phyloP scores from a whole-genome alignment of 1,284 basidiomycete genomes.

The Sporisorium exsertum region DNA sequence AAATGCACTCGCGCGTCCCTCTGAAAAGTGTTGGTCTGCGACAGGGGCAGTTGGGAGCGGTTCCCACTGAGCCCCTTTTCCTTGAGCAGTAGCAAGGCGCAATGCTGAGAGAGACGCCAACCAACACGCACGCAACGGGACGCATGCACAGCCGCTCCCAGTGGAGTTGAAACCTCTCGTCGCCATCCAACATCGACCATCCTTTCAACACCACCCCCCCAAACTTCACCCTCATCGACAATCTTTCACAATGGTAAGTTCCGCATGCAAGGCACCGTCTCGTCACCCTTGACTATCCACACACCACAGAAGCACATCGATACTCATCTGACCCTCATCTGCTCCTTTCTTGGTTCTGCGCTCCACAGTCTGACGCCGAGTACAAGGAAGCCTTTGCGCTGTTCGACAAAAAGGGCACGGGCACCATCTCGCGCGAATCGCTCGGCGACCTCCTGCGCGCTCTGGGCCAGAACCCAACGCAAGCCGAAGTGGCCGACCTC shows the following conservation, averaged over 20 bases:
- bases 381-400: conserved; percentile 93
- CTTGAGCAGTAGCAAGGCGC: background rate
- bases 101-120: background rate
- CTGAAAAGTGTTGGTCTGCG: background rate
- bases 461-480: conserved; percentile 97
- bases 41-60: background rate
- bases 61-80: background rate
- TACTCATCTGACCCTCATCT: background rate
- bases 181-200: conserved; percentile 1
- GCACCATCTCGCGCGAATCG: conserved; percentile 85
- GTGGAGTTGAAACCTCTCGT: background rate
- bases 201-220: background rate
- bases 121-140: background rate
- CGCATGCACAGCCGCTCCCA: background rate
- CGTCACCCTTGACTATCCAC: background rate
- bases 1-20: background rate
- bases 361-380: conserved; percentile 61
- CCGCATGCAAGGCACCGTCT: background rate
- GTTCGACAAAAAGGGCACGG: conserved; percentile 96
- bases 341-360: too few relatives aligned
- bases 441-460: conserved; percentile 95
- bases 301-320: background rate
- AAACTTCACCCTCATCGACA: background rate
- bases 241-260: background rate
- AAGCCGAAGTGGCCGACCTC: conserved; percentile 91